phyloP scores from a whole-genome alignment of 2,329 filamentous ascomycete species.

The Amylocarpus encephaloides region DNA sequence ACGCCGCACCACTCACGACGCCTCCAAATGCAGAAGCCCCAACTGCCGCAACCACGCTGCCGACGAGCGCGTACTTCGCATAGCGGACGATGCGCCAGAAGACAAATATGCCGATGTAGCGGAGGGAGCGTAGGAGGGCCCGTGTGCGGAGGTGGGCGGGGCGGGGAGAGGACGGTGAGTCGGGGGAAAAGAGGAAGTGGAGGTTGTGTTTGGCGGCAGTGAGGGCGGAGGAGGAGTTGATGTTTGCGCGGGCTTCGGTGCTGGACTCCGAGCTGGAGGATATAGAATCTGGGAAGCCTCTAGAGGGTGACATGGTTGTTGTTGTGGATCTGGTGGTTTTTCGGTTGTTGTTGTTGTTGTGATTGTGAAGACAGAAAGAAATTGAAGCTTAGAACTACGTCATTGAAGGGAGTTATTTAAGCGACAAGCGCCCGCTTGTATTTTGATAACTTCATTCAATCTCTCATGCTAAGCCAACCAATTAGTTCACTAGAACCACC shows the following conservation, averaged over 20 bases:
- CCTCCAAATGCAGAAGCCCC: slow-evolving; percentile 28
- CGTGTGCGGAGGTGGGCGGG: slow-evolving; percentile 28
- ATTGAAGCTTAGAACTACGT: neutral
- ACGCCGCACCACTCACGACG: slow-evolving; percentile 25
- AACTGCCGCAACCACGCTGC: slow-evolving; percentile 25
- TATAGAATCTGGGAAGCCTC: slow-evolving; percentile 5
- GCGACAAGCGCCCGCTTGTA: no score
- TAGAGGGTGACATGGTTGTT: slow-evolving; percentile 17
- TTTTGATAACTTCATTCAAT: no score
- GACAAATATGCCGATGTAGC: slow-evolving; percentile 27
- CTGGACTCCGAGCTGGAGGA: slow-evolving; percentile 1
- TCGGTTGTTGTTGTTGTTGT: neutral
- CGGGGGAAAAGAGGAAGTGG: slow-evolving; percentile 26
- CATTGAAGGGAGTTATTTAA: no score
- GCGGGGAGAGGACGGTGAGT: slow-evolving; percentile 19
- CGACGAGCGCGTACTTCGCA: slow-evolving; percentile 30
- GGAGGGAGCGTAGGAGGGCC: slow-evolving; percentile 27
- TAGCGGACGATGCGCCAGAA: slow-evolving; percentile 32
- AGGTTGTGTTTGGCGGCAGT: slow-evolving; percentile 25
- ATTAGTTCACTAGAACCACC: no score
- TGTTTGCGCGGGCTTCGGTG: slow-evolving; percentile 25
- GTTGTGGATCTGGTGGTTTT: neutral
- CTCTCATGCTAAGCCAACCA: no score
- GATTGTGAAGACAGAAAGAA: neutral
- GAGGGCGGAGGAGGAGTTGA: slow-evolving; percentile 26